Conservation (phyloP, 768 basidiomycete genomes). For the Lyophyllum decastes region DNA sequence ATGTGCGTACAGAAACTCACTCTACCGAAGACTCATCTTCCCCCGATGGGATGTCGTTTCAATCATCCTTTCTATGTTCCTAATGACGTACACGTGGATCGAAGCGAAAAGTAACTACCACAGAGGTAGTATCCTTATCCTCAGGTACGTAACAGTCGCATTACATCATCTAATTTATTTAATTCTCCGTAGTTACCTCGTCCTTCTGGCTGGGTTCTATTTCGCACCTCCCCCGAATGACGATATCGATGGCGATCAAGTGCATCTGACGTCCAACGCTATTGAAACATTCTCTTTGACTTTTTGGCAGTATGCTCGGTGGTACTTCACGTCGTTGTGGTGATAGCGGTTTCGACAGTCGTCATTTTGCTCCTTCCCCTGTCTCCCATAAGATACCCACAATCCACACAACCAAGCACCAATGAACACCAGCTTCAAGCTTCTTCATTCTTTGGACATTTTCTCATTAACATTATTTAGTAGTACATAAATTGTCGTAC, state of each 20-base stretch:
- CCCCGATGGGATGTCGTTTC: constrained; percentile 97
- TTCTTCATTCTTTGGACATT: background rate
- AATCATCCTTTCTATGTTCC: constrained; percentile 93
- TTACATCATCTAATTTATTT: background rate
- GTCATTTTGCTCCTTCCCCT: background rate
- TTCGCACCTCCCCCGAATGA: constrained; percentile 62
- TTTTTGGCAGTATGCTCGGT: constrained; percentile 38
- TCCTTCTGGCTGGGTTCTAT: constrained; percentile 90
- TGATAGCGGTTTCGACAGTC: background rate
- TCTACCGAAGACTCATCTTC: constrained; percentile 78
- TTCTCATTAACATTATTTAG: constrained; percentile 11
- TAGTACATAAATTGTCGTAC: constrained; percentile 20
- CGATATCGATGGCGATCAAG: constrained; percentile 39
- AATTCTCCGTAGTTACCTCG: constrained; percentile 70
- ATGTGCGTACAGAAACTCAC: constrained; percentile 1
- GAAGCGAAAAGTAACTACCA: constrained; percentile 99
- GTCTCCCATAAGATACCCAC: constrained; percentile 1
- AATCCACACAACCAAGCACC: background rate
- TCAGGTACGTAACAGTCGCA: constrained; percentile 59
- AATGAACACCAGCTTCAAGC: background rate
- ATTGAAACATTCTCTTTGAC: constrained; percentile 38
- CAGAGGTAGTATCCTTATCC: constrained; percentile 91
- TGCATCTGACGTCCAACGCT: constrained; percentile 19
- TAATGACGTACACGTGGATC: constrained; percentile 98
- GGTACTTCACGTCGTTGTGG: constrained; percentile 35